Evolutionary conservation across 2,329 filamentous ascomycete genomes (phyloP).

Genomic region (Aureobasidium zeae): DNA sequence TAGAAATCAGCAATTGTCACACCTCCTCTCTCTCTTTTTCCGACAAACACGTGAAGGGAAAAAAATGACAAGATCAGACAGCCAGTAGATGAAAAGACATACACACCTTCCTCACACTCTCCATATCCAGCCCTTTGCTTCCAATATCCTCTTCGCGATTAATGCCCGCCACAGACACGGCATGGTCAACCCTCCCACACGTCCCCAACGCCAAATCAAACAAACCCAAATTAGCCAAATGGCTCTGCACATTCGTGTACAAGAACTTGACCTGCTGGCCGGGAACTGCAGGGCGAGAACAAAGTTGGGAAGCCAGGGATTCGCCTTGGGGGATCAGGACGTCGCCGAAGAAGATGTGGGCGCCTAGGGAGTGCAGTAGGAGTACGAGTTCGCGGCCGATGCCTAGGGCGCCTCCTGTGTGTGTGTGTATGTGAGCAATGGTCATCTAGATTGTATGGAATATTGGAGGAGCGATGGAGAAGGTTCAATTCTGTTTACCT

Average conservation of each 20-base stretch:
- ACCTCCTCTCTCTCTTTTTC: not conserved
- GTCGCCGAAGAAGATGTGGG: conserved; percentile 39
- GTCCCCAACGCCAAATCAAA: conserved; percentile 38
- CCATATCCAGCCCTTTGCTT: conserved; percentile 36
- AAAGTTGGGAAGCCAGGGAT: conserved; percentile 25
- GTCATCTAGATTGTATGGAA: not conserved
- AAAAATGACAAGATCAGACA: no score
- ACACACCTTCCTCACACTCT: conserved; percentile 35
- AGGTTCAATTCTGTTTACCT: conserved; percentile 20
- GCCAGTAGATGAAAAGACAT: conserved; percentile 9
- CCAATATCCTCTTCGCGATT: conserved; percentile 39
- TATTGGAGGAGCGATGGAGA: not conserved
- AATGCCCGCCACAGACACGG: conserved; percentile 41
- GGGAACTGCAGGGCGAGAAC: conserved; percentile 18
- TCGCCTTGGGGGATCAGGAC: conserved; percentile 29
- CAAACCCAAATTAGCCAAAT: conserved; percentile 38
- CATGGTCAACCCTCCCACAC: conserved; percentile 42
- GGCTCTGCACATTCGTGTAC: conserved; percentile 38
- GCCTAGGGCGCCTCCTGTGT: conserved; percentile 35
- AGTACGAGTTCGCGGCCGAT: conserved; percentile 37
- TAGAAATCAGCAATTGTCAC: not conserved
- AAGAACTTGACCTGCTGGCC: conserved; percentile 31
- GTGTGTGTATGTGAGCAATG: not conserved
- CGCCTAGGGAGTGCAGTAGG: conserved; percentile 32
- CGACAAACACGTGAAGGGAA: no score